Percentiles rank a stretch among this genome's conserved stretches.
These are phyloP conservation scores for Phytopythium cucurbitacearum DNA, from an alignment of 352 stramenopile species.

Conservation along the genomic window DNA sequence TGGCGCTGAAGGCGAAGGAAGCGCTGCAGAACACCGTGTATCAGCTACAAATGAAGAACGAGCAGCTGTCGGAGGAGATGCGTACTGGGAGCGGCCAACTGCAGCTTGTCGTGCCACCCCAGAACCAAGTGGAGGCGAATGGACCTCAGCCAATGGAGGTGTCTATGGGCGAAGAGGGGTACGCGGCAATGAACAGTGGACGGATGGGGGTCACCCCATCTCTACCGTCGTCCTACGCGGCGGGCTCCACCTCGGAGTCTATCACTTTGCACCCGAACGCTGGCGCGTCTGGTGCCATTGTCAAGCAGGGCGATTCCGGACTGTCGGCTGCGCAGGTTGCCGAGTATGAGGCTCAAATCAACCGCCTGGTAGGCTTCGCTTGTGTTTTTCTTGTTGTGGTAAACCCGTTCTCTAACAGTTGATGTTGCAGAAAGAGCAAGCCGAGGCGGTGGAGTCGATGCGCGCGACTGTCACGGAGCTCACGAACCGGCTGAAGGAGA, in stretches of 20 bases:
- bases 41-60: constrained; percentile 74
- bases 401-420: not conserved
- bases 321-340: constrained; percentile 45
- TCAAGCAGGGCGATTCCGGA: constrained; percentile 5
- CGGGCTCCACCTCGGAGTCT: not conserved
- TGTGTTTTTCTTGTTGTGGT: not conserved
- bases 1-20: constrained; percentile 73
- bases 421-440: constrained; percentile 37
- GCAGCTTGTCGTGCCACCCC: constrained; percentile 12
- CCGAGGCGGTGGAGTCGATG: constrained; percentile 66
- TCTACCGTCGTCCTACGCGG: not conserved
- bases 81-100: constrained; percentile 31
- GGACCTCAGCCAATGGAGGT: constrained; percentile 40
- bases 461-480: constrained; percentile 75
- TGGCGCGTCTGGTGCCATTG: not conserved
- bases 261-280: constrained; percentile 1
- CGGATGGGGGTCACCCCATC: not conserved
- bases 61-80: constrained; percentile 65
- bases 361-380: constrained; percentile 49
- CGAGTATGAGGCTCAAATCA: constrained; percentile 69
- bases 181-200: constrained; percentile 1
- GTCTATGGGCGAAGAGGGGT: constrained; percentile 16
- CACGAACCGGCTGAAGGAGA: constrained; percentile 85
- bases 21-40: constrained; percentile 59
- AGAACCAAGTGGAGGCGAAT: constrained; percentile 13